Base-by-base conservation (phyloP, 192 early-diverging fungal species). In the Lunasporangiospora selenospora region DNA sequence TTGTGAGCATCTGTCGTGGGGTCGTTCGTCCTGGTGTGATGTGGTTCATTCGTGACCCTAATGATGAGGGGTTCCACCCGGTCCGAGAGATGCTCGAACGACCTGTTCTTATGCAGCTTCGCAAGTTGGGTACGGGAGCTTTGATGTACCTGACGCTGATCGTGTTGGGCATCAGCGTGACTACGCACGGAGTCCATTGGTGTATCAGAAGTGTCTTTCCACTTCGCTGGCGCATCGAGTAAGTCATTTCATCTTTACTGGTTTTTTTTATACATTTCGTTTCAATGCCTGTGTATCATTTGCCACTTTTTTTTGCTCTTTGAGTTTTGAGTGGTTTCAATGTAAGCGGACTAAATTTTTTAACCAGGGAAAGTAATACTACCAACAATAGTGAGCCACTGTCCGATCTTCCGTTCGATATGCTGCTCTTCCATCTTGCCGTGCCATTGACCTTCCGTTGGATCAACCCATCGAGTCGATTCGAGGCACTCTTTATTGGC, bases 21-120 rank as follows among this genome's bases (percentile, higher is more conserved):
- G 81, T 95, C 18, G 86, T 98, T 29, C 88, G 97, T 1, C 91
- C 91, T 3, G 97, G 97, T 18, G 93, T 98, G 24, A 85, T 99
- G 84, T 99, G 97, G 97, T 98, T 98, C 67, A 93, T 99, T 52
- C 88, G 95, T 41, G 96, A 99, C 62, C 96, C 96, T 2, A 96
- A 93, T 45, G 97, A 99, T 66, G 92, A 95, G 19, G 88, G 93
- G 31, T 96, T 97, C 71, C 89, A 95, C 65, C 93, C 96, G 6
- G 92, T 99, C 59, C 87, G 90, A 49, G 97, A 99, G 60, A 95
- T 98, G 34, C 62, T 95, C 4, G 92, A 95, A 58, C 83, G 89
- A 16, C 88, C 91, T 29, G 77, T 90, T 23, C 55, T 82, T 23
- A 75, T 84, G 24, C 93, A 98, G 67, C 71, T 97, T 43, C 80